Evolutionary conservation across 2,329 filamentous ascomycete genomes (phyloP).

Genomic region (Hymenotorrendiella dingleyae): DNA sequence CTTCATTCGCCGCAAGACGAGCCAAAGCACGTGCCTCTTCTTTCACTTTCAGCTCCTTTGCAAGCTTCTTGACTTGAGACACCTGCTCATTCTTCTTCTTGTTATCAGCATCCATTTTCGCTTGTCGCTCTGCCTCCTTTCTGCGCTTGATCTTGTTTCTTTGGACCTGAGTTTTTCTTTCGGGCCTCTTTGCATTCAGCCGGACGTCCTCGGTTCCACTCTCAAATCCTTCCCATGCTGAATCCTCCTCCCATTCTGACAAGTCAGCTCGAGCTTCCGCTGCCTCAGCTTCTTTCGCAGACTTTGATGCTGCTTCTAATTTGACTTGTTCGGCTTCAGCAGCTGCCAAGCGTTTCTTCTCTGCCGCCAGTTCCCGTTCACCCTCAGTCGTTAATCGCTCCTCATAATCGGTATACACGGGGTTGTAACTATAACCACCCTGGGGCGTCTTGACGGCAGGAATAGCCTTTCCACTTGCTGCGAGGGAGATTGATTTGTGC

Average conservation of each 20-base stretch:
- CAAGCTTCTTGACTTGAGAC: conserved; percentile 65
- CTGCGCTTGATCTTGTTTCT: conserved; percentile 82
- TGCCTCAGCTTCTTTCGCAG: conserved; percentile 69
- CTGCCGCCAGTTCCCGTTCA: conserved; percentile 70
- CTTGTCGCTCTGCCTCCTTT: conserved; percentile 77
- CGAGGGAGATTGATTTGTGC: conserved; percentile 71
- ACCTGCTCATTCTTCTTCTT: conserved; percentile 69
- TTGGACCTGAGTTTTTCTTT: conserved; percentile 80
- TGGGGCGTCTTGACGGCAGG: conserved; percentile 74
- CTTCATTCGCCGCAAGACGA: conserved; percentile 38
- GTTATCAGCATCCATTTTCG: conserved; percentile 69
- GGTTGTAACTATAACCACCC: conserved; percentile 89
- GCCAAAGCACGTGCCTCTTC: conserved; percentile 44
- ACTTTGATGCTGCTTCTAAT: conserved; percentile 61
- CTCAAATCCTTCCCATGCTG: conserved; percentile 84
- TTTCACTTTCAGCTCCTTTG: conserved; percentile 54
- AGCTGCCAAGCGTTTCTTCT: conserved; percentile 65
- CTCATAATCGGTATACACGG: conserved; percentile 79
- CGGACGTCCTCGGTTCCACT: conserved; percentile 68
- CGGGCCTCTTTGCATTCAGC: conserved; percentile 65
- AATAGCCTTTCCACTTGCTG: conserved; percentile 73
- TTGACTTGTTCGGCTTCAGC: conserved; percentile 62
- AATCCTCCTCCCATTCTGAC: conserved; percentile 77
- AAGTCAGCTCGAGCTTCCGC: conserved; percentile 60
- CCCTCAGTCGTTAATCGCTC: conserved; percentile 68